Base-by-base conservation (phyloP, 2,329 filamentous ascomycete genomes). In the Colletotrichum gloeosporioides region DNA sequence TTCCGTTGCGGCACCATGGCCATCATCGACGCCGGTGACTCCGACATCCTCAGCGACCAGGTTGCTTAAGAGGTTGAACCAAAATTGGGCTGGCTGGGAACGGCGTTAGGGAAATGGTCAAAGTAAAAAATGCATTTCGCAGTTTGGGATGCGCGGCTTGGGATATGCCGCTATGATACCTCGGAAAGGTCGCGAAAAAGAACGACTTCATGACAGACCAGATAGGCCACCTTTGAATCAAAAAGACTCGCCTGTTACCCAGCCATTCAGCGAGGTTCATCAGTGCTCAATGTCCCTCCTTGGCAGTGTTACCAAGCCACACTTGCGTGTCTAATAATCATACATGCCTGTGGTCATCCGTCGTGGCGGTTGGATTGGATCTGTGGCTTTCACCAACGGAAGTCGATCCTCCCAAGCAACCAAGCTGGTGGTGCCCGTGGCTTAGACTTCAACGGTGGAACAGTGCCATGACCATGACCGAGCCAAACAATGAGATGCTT, bases 1-100 rank as follows among this genome's bases (percentile, higher is more conserved):
- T 99, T 98, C 94, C 93, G 96, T 83, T 98, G 95, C 93, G 96
- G 95, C 82, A 98, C 96, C 89, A 98, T 99, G 95, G 94, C 96
- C 83, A 94, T 99, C 86, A 90, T 99, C 81, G 97, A 99, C 89
- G 96, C 96, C 86, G 97, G 96, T 93, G 95, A 99, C 93, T 98
- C 95, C 82, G 97, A 99, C 89, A 99, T 99, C 88, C 92, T 99
- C 83, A 93, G 90, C 89, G 93, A 95, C 88, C 92, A 93, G 87
- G 87, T 90, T 85, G 89, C 90, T 83, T 94, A 93, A 88, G 78
- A 44, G 62, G 22, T 44, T 79, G 68, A 74, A 77, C 64, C 32
- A 49, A 59, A 31, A 39, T 49, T 44, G 67, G n/a, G 39, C 32
- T 71, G 59, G 61, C 68, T 74, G 77, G 77, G 78, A 78, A 83